Evolutionary conservation across 805 yeast genomes (phyloP).

Genomic region (Cyberlindnera xishuangbannaensis): DNA sequence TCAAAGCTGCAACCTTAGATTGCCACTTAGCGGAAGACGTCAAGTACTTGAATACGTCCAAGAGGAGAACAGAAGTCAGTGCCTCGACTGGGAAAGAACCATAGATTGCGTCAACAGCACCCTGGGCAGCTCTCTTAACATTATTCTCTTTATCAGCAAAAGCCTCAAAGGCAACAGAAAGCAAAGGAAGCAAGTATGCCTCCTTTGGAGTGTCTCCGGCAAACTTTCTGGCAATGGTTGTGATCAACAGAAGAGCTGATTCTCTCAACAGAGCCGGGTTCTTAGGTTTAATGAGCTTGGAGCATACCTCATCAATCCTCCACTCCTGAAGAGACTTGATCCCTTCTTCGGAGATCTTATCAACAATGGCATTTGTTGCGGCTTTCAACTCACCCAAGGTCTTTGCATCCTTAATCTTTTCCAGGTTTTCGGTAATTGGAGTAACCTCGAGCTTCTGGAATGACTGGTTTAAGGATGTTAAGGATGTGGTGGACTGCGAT

Average conservation of each 20-base stretch:
- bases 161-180: conserved; percentile 62
- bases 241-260: conserved; percentile 57
- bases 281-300: conserved; percentile 67
- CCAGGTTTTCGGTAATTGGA: conserved; percentile 60
- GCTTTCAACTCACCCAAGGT: conserved; percentile 32
- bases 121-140: conserved; percentile 81
- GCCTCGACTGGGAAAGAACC: conserved; percentile 75
- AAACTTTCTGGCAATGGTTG: conserved; percentile 52
- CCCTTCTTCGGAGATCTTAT: conserved; percentile 40
- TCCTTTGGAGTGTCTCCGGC: conserved; percentile 70
- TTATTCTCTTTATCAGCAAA: conserved; percentile 83
- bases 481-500: conserved; percentile 61
- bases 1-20: conserved; percentile 75
- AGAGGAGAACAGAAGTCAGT: conserved; percentile 62
- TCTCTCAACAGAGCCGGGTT: conserved; percentile 73
- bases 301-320: conserved; percentile 57
- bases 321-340: conserved; percentile 49
- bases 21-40: conserved; percentile 90
- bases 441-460: conserved; percentile 56
- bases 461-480: conserved; percentile 67
- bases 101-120: conserved; percentile 64
- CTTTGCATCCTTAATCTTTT: conserved; percentile 38
- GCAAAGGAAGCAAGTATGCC: conserved; percentile 60
- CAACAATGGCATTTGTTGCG: conserved; percentile 37
- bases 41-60: conserved; percentile 56